Conservation (phyloP, 2,329 filamentous ascomycete genomes). For the Fusarium albosuccineum region DNA sequence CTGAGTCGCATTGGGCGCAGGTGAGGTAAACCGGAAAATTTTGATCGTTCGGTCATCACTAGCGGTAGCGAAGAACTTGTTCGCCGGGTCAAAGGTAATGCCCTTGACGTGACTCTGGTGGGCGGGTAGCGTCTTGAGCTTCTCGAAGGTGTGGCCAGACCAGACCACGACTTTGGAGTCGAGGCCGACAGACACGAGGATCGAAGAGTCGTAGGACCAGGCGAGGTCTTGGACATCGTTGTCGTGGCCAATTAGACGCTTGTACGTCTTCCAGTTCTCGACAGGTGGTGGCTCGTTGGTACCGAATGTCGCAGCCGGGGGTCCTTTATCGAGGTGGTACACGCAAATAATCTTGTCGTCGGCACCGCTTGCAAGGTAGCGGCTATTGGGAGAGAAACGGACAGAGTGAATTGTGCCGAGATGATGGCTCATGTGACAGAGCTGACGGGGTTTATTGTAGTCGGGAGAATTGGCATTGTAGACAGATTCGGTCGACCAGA, state of each 20-base stretch:
- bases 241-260: slow-evolving; percentile 93
- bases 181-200: slow-evolving; percentile 93
- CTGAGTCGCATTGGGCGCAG: slow-evolving; percentile 88
- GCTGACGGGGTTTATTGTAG: slow-evolving; percentile 86
- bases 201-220: slow-evolving; percentile 96
- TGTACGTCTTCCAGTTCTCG: slow-evolving; percentile 98
- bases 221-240: slow-evolving; percentile 98
- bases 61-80: slow-evolving; percentile 98
- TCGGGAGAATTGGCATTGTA: slow-evolving; percentile 80
- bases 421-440: slow-evolving; percentile 98
- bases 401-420: slow-evolving; percentile 97
- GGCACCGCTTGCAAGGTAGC: slow-evolving; percentile 95
- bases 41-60: slow-evolving; percentile 98
- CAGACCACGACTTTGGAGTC: slow-evolving; percentile 99
- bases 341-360: slow-evolving; percentile 99
- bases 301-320: slow-evolving; percentile 86
- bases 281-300: slow-evolving; percentile 91
- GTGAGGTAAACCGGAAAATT: slow-evolving; percentile 94
- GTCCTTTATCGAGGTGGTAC: slow-evolving; percentile 88
- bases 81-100: slow-evolving; percentile 97
- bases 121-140: slow-evolving; percentile 90
- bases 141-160: slow-evolving; percentile 98
- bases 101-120: slow-evolving; percentile 99
- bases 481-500: slow-evolving; percentile 97
- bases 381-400: slow-evolving; percentile 94